These are phyloP conservation scores for Meredithiella fracta DNA, from an alignment of 2,329 filamentous ascomycete species.

Conservation along the genomic window DNA sequence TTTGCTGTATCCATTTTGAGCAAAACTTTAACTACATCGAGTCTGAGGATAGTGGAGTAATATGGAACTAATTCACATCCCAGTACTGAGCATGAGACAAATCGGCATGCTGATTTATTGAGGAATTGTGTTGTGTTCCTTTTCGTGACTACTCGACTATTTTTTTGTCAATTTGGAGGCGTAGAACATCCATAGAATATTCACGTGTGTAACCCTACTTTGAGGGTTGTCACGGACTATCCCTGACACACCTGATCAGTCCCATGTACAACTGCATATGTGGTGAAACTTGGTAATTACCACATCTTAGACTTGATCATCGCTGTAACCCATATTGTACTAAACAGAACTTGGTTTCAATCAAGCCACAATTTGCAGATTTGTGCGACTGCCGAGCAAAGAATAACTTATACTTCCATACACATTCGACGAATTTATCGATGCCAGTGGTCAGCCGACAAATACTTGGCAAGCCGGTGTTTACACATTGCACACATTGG, in stretches of 20 bases:
- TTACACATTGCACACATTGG: neutral
- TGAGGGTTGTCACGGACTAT: neutral
- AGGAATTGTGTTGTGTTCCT: too few relatives aligned
- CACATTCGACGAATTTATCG: neutral
- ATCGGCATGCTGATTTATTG: too few relatives aligned
- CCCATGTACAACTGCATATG: neutral
- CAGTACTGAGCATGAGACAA: too few relatives aligned
- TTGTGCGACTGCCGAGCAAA: neutral
- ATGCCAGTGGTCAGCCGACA: neutral
- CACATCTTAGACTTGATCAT: neutral
- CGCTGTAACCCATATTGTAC: neutral
- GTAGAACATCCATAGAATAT: too few relatives aligned
- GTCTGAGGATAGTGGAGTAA: neutral
- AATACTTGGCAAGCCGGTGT: neutral
- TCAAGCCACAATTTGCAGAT: neutral
- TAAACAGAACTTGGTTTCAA: neutral
- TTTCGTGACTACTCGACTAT: too few relatives aligned
- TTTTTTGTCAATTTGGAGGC: too few relatives aligned
- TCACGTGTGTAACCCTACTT: neutral
- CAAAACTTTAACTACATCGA: slow-evolving; percentile 1
- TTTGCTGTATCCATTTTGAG: neutral
- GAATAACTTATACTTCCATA: neutral
- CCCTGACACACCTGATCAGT: neutral
- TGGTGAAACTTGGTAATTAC: slow-evolving; percentile 3
- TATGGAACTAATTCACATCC: neutral